Percentiles rank a stretch among this genome's conserved stretches.
These are phyloP conservation scores for Pholiota conissans DNA, from an alignment of 768 basidiomycete genomes.

Conservation along the genomic window DNA sequence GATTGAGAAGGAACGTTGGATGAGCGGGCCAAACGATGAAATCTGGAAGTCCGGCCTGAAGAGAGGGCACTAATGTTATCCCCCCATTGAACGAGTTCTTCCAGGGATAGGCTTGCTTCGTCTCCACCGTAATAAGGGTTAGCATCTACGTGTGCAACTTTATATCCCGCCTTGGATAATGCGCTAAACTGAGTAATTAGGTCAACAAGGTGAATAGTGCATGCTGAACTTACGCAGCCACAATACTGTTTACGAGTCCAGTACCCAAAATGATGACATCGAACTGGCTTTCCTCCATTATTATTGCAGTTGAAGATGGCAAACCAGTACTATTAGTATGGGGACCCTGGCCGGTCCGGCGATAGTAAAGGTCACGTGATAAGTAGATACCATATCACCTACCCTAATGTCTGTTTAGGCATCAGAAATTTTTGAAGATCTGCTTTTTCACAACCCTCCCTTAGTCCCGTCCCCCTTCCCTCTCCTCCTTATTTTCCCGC, in stretches of 20 bases:
- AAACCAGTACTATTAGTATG: background rate
- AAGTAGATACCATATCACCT: conserved; percentile 28
- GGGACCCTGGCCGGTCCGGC: background rate
- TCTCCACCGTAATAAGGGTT: conserved; percentile 85
- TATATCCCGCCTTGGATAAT: conserved; percentile 85
- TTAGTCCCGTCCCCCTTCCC: conserved; percentile 17
- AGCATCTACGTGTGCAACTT: conserved; percentile 84
- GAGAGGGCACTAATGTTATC: conserved; percentile 27
- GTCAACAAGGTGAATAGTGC: conserved; percentile 10
- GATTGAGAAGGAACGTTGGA: conserved; percentile 48
- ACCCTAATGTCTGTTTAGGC: conserved; percentile 30
- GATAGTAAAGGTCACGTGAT: background rate
- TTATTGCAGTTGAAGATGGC: background rate
- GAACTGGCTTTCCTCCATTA: conserved; percentile 47
- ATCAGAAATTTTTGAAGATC: conserved; percentile 27
- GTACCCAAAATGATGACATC: conserved; percentile 75
- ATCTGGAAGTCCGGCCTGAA: conserved; percentile 26
- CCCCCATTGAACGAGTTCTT: conserved; percentile 78
- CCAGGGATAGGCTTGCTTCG: conserved; percentile 78
- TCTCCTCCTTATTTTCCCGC: conserved; percentile 15
- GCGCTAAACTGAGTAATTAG: conserved; percentile 52
- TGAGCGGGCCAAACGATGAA: conserved; percentile 46
- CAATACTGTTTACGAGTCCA: conserved; percentile 82
- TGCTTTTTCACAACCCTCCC: conserved; percentile 17
- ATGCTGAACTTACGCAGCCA: conserved; percentile 71